Base-by-base conservation (phyloP, 2,329 filamentous ascomycete genomes). In the Amylocarpus encephaloides region DNA sequence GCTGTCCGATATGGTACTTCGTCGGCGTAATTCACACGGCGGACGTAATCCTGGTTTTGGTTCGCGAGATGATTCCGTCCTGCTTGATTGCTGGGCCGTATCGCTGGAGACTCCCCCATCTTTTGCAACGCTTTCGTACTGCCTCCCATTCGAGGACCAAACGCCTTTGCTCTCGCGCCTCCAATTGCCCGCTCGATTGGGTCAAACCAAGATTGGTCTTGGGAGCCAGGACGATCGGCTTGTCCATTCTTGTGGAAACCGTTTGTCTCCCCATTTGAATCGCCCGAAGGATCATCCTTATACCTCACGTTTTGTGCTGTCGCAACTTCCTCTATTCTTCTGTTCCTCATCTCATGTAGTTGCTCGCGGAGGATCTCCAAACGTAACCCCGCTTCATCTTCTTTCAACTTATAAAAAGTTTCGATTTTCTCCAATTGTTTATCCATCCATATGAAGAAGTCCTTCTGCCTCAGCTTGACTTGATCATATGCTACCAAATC, bases 361-460 rank as follows among this genome's bases (percentile, higher is more conserved):
- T 98, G 93, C 46, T 90, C 82, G 38, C 87, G 80, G 42, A 98
- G 73, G 3, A 85, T 67, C 0, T 73, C 71, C 19, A 96, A 71
- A 2, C 91, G 80, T 48, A 83, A 72, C 0, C 82, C 85, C 0
- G 92, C 88, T 64, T 96, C 88, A 26, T 87, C 78, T 65, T 98
- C 93, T 65, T 96, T 96, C 58, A 80, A 72, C 59, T 80, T 83
- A 72, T 97, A 97, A 64, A 98, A 98, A 0, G 74, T 70, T 65
- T 98, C 91, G 10, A 98, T 88, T 69, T 97, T 98, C n/a, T 83
- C 76, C 12, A 98, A 73, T 69, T 98, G 86, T 9, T 72, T 73
- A 60, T 96, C 88, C 47, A 98, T 73, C 62, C 93, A 98, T 0
- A 74, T 70, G 66, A 91, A 92, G 64, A 98, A 97, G 12, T 95